Evolutionary conservation across 768 basidiomycete species (phyloP).

Genomic region (Hebeloma cylindrosporum): DNA sequence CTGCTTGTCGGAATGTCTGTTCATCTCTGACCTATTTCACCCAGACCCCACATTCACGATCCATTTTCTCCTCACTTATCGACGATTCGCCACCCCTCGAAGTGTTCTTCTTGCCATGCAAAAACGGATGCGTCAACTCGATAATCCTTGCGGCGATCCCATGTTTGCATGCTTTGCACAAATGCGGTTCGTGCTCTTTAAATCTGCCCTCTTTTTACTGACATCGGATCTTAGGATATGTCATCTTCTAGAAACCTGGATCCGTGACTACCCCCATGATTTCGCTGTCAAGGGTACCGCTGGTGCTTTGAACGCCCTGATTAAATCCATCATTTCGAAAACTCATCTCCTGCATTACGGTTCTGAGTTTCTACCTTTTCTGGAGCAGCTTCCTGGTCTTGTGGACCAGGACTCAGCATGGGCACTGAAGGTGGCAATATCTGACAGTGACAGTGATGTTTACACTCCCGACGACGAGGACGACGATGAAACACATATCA

Average conservation of each 20-base stretch:
- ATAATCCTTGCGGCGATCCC: conserved; percentile 70
- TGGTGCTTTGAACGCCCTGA: conserved; percentile 70
- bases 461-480: conserved; percentile 58
- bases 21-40: conserved; percentile 2
- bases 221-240: conserved; percentile 58
- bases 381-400: conserved; percentile 62
- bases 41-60: conserved; percentile 75
- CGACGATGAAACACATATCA: conserved; percentile 40
- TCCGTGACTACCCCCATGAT: conserved; percentile 71
- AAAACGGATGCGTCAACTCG: conserved; percentile 78
- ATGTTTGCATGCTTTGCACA: conserved; percentile 88
- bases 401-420: conserved; percentile 71
- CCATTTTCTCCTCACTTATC: conserved; percentile 82
- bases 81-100: conserved; percentile 78
- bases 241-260: conserved; percentile 76
- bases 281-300: conserved; percentile 76
- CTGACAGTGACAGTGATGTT: conserved; percentile 63
- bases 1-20: neutral
- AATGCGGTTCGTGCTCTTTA: conserved; percentile 72
- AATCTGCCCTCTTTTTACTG: neutral
- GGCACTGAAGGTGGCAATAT: conserved; percentile 67
- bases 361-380: conserved; percentile 78
- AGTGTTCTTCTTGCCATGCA: conserved; percentile 84
- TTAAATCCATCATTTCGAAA: conserved; percentile 77
- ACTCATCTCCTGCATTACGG: conserved; percentile 85